Evolutionary conservation across 148 eudicot genomes (phyloP).

Genomic region (Vaccinium vitisidaea): DNA sequence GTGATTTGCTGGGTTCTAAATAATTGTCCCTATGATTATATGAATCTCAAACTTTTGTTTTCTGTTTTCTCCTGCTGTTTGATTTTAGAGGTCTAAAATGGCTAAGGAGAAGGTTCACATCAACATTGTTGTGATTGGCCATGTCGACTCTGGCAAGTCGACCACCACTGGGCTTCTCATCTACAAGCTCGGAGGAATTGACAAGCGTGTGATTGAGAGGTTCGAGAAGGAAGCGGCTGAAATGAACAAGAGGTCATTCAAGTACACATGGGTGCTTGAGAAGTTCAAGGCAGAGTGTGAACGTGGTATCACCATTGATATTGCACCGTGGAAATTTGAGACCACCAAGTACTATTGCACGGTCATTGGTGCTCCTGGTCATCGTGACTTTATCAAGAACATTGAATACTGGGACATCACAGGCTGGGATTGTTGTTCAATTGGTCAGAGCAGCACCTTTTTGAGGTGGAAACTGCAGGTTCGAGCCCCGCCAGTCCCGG

Average conservation of each 20-base stretch:
- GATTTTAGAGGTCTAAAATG: not conserved
- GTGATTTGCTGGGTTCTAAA: not conserved
- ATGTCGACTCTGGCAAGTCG: slow-evolving; percentile 40
- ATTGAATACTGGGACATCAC: too few species aligned
- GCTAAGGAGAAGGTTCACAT: slow-evolving; percentile 34
- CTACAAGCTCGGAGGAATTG: slow-evolving; percentile 44
- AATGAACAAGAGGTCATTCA: slow-evolving; percentile 43
- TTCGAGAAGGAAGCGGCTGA: slow-evolving; percentile 44
- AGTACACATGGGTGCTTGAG: slow-evolving; percentile 44
- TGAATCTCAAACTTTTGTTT: not conserved
- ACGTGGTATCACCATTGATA: slow-evolving; percentile 60
- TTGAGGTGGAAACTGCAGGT: too few species aligned
- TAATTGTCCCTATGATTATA: not conserved
- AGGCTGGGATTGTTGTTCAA: too few species aligned
- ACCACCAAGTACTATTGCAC: slow-evolving; percentile 64
- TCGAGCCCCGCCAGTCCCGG: too few species aligned
- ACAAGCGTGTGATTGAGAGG: slow-evolving; percentile 45
- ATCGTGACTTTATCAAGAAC: slow-evolving; percentile 20
- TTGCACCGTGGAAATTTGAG: slow-evolving; percentile 58
- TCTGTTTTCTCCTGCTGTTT: not conserved
- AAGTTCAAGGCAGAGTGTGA: slow-evolving; percentile 61
- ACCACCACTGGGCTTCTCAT: slow-evolving; percentile 38
- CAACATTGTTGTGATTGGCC: slow-evolving; percentile 37
- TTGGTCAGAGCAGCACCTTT: too few species aligned
- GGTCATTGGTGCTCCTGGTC: slow-evolving; percentile 58